Evolutionary conservation across 2,329 filamentous ascomycete genomes (phyloP).

Genomic region (Fusarium anthophilum): DNA sequence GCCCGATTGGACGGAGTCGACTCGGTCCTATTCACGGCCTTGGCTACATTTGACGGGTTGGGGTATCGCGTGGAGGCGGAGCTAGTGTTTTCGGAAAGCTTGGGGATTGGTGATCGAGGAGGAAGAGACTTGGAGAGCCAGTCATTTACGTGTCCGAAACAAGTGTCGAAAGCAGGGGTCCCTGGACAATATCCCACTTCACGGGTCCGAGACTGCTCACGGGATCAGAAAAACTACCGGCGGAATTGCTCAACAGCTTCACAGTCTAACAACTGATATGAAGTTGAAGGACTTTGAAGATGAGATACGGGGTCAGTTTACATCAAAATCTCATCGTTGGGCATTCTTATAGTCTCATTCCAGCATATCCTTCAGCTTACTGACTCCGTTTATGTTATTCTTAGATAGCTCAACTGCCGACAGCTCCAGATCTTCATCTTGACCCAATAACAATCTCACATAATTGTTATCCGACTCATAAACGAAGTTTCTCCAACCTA

Average conservation of each 20-base stretch:
- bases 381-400: rapidly evolving
- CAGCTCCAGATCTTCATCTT: background rate
- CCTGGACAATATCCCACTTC: background rate
- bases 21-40: background rate
- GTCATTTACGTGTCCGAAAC: background rate
- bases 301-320: rapidly evolving
- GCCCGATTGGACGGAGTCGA: background rate
- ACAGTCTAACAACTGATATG: background rate
- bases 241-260: background rate
- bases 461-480: background rate
- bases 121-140: background rate
- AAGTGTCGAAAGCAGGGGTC: background rate
- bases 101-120: background rate
- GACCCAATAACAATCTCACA: rapidly evolving
- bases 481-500: background rate
- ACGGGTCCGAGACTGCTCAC: background rate
- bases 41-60: background rate
- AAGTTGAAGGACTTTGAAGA: background rate
- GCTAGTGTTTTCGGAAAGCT: background rate
- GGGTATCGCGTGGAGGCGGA: background rate
- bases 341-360: rapidly evolving
- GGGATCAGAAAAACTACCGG: background rate
- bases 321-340: background rate
- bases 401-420: background rate
- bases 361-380: too few species aligned